phyloP scores from a whole-genome alignment of 2,329 filamentous ascomycete genomes.

The Microthyrium microscopicum region DNA sequence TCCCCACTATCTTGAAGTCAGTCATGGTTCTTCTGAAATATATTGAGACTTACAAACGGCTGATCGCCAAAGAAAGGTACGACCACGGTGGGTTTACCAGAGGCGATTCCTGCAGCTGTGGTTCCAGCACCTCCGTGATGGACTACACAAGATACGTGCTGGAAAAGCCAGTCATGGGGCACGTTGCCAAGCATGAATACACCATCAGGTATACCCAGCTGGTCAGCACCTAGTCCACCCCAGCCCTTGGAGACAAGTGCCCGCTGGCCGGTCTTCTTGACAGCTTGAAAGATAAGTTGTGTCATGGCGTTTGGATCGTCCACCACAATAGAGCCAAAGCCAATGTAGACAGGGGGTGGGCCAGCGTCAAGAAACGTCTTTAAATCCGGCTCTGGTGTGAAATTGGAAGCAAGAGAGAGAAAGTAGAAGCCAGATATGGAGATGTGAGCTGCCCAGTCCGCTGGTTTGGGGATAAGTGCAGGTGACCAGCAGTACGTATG shows the following conservation, averaged over 20 bases:
- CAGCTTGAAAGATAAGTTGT: conserved; percentile 24
- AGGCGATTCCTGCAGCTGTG: conserved; percentile 69
- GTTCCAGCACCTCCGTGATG: conserved; percentile 83
- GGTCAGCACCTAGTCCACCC: conserved; percentile 56
- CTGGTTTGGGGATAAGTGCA: conserved; percentile 10
- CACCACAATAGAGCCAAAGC: conserved; percentile 26
- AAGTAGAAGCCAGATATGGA: conserved; percentile 25
- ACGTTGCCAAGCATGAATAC: conserved; percentile 74
- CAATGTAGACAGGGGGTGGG: conserved; percentile 21
- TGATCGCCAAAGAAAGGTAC: conserved; percentile 56
- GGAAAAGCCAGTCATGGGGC: conserved; percentile 81
- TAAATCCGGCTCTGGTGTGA: conserved; percentile 22
- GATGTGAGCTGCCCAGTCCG: conserved; percentile 20
- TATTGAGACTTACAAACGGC: too few species aligned
- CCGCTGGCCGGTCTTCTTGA: conserved; percentile 45
- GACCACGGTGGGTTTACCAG: conserved; percentile 64
- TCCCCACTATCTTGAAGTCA: too few species aligned
- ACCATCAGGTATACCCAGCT: conserved; percentile 42
- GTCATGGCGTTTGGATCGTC: conserved; percentile 27
- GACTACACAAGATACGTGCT: conserved; percentile 63
- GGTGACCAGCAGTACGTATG: conserved; percentile 11
- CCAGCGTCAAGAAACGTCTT: conserved; percentile 22
- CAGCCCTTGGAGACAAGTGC: conserved; percentile 77
- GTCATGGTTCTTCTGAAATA: too few species aligned
- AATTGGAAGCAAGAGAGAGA: conserved; percentile 22